Conservation (phyloP, 2,329 filamentous ascomycete species). For the Lachnum nothofagi region DNA sequence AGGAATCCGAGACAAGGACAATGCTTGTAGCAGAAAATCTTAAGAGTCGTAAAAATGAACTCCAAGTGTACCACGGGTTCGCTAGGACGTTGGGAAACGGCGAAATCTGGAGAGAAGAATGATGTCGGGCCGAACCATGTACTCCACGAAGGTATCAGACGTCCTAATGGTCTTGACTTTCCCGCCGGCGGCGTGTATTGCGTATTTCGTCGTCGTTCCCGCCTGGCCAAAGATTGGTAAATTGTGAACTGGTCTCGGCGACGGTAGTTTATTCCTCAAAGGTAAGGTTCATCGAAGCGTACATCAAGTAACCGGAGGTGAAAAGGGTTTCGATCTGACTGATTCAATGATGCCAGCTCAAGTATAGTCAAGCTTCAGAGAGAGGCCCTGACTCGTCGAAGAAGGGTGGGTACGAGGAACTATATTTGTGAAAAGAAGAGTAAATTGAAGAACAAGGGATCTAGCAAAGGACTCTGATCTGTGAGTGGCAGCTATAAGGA, state of each 20-base stretch:
- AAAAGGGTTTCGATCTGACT: background rate
- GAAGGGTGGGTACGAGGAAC: slow-evolving; percentile 8
- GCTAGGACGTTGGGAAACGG: slow-evolving; percentile 20
- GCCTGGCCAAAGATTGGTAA: slow-evolving; percentile 9
- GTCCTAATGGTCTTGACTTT: background rate
- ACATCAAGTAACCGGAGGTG: background rate
- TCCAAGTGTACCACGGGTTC: no score
- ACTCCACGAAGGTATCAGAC: background rate
- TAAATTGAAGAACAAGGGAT: background rate
- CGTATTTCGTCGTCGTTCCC: slow-evolving; percentile 3
- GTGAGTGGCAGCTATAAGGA: slow-evolving; percentile 10
- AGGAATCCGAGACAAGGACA: slow-evolving; percentile 29
- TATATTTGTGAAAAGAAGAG: slow-evolving; percentile 3
- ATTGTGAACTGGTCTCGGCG: slow-evolving; percentile 12
- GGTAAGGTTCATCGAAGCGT: no score
- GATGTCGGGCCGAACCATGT: background rate
- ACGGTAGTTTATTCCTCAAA: slow-evolving; percentile 1
- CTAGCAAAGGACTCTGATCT: slow-evolving; percentile 17
- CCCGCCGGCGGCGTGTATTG: background rate
- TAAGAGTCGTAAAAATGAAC: no score
- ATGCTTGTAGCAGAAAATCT: slow-evolving; percentile 30
- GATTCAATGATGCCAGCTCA: background rate
- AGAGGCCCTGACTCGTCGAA: slow-evolving; percentile 17
- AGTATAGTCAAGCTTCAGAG: background rate
- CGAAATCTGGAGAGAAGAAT: background rate